Conservation (phyloP, 129 eudicot species). For the carrot (Daucus carota) region DH1_v3.0 NC_030385.2:4364501-4365000, state of each 20-base stretch:
- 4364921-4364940: slow-evolving; percentile 10
- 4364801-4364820: slow-evolving; percentile 98
- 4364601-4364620: not conserved
- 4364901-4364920: slow-evolving; percentile 89
- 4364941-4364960: not conserved
- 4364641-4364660: not conserved
- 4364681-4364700: not conserved
- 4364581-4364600: not conserved
- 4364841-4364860: slow-evolving; percentile 78
- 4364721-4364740: not conserved
- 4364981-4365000: no score
- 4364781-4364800: slow-evolving; percentile 96
- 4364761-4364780: slow-evolving; percentile 98
- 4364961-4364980: not conserved
- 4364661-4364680: not conserved
- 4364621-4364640: not conserved
- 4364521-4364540: not conserved
- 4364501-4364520: not conserved
- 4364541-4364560: not conserved
- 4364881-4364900: slow-evolving; percentile 98
- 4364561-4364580: not conserved
- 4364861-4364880: slow-evolving; percentile 94
- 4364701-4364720: not conserved
- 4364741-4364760: slow-evolving; percentile 38
- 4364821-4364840: slow-evolving; percentile 83